phyloP scores from a whole-genome alignment of 805 yeast genomes.

The Kodamaea lidongshanica region DNA sequence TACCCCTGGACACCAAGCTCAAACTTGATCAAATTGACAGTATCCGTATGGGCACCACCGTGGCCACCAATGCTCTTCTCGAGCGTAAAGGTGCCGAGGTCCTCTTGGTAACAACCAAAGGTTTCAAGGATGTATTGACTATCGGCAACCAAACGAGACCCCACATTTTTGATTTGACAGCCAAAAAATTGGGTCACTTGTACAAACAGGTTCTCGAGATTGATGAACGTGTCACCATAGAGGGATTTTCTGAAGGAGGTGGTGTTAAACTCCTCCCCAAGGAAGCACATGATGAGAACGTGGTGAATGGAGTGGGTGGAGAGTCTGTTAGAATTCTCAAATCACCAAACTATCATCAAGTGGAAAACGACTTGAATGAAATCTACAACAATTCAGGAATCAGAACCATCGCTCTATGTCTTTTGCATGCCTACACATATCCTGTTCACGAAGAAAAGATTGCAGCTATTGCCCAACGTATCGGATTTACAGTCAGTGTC shows the following conservation, averaged over 20 bases:
- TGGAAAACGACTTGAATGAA: constrained; percentile 19
- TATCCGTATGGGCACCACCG: constrained; percentile 89
- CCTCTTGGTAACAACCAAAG: constrained; percentile 80
- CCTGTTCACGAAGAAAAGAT: constrained; percentile 33
- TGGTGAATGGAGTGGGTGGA: constrained; percentile 33
- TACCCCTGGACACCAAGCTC: constrained; percentile 52
- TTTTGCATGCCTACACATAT: constrained; percentile 36
- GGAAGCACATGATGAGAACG: constrained; percentile 15
- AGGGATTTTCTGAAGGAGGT: constrained; percentile 68
- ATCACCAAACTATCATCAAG: constrained; percentile 22
- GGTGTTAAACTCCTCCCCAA: constrained; percentile 19
- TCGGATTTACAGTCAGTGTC: constrained; percentile 37
- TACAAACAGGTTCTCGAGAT: constrained; percentile 75
- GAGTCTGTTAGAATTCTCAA: constrained; percentile 28
- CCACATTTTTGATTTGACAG: constrained; percentile 75
- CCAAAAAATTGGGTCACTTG: constrained; percentile 62
- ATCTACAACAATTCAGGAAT: constrained; percentile 20
- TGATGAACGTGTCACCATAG: constrained; percentile 86
- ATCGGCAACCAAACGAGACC: constrained; percentile 95
- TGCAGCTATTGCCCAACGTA: constrained; percentile 28
- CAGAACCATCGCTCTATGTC: constrained; percentile 31
- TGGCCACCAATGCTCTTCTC: constrained; percentile 89
- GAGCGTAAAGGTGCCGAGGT: constrained; percentile 91
- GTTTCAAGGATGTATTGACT: constrained; percentile 72
- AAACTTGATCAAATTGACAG: constrained; percentile 60